Evolutionary conservation across 2,329 filamentous ascomycete species (phyloP).

Genomic region (Cladosporium phlei): DNA sequence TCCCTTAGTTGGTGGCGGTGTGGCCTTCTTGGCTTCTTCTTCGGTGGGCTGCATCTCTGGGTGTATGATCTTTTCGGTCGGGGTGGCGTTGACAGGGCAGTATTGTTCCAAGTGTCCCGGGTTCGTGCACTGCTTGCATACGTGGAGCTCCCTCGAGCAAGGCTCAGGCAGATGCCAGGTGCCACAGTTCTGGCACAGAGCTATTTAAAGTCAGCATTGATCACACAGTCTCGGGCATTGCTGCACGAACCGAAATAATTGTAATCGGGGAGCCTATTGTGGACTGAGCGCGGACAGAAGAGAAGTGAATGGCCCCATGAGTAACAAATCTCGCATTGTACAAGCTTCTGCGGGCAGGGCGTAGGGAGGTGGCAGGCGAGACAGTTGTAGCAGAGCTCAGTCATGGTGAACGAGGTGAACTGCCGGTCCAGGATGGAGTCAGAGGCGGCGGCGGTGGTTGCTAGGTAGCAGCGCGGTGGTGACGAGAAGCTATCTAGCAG

Average conservation of each 20-base stretch:
- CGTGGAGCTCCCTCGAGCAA: constrained; percentile 13
- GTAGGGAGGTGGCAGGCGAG: constrained; percentile 22
- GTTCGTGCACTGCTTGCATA: constrained; percentile 20
- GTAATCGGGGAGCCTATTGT: constrained; percentile 13
- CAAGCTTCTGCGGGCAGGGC: constrained; percentile 18
- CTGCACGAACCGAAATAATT: constrained; percentile 14
- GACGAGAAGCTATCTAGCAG: too few relatives aligned
- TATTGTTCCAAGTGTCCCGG: constrained; percentile 21
- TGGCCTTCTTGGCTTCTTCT: too few relatives aligned
- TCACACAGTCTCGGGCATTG: constrained; percentile 14
- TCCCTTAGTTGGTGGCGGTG: too few relatives aligned
- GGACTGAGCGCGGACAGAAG: constrained; percentile 21
- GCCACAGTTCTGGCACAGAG: constrained; percentile 26
- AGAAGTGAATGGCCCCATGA: constrained; percentile 17
- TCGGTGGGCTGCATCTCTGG: too few relatives aligned
- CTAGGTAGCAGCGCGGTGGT: too few relatives aligned
- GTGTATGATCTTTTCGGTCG: constrained; percentile 1
- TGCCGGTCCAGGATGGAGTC: too few relatives aligned
- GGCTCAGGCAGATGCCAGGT: constrained; percentile 24
- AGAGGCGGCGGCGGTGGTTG: too few relatives aligned
- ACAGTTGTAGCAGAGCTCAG: constrained; percentile 26
- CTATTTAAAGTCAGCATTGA: not conserved
- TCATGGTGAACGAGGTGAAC: too few relatives aligned
- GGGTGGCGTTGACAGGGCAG: constrained; percentile 20
- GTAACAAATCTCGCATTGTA: constrained; percentile 19